Evolutionary conservation across 2,329 filamentous ascomycete genomes (phyloP).

Genomic region (Coleophoma crateriformis): DNA sequence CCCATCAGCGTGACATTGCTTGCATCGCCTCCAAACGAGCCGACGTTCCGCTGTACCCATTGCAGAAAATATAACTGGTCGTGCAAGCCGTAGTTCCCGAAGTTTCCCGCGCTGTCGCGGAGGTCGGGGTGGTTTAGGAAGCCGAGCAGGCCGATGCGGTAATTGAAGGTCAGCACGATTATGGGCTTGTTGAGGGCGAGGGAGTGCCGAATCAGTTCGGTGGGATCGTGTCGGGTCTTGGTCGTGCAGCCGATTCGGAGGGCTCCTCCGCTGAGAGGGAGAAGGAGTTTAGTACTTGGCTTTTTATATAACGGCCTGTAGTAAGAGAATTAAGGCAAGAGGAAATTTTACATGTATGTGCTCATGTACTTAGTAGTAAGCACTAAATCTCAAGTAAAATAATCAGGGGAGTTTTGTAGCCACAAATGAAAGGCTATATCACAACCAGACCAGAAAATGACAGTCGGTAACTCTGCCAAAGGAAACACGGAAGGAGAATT

Average conservation of each 20-base stretch:
- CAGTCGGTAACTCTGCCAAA: too few relatives aligned
- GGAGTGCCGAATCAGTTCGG: not conserved
- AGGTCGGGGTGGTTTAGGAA: not conserved
- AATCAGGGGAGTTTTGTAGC: not conserved
- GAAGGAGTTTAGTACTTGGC: too few relatives aligned
- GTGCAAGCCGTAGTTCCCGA: slow-evolving; percentile 44
- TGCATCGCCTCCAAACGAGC: slow-evolving; percentile 45
- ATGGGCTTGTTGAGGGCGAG: not conserved
- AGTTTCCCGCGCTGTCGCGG: slow-evolving; percentile 27
- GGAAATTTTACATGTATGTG: too few relatives aligned
- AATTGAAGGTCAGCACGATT: slow-evolving; percentile 35
- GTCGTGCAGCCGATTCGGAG: not conserved
- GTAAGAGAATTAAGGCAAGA: too few relatives aligned
- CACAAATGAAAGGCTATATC: too few relatives aligned
- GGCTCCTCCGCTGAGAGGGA: not conserved
- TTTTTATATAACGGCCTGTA: too few relatives aligned
- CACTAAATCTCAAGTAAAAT: not conserved
- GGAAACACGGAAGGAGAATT: not conserved
- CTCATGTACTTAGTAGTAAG: too few relatives aligned
- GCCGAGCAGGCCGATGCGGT: slow-evolving; percentile 26
- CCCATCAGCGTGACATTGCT: slow-evolving; percentile 46
- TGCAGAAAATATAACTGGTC: slow-evolving; percentile 45
- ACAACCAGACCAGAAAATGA: too few relatives aligned
- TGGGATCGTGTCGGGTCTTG: not conserved
- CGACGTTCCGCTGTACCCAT: slow-evolving; percentile 48